Conservation (phyloP, 139 green algal genomes). For the Penium margaritaceum region DNA sequence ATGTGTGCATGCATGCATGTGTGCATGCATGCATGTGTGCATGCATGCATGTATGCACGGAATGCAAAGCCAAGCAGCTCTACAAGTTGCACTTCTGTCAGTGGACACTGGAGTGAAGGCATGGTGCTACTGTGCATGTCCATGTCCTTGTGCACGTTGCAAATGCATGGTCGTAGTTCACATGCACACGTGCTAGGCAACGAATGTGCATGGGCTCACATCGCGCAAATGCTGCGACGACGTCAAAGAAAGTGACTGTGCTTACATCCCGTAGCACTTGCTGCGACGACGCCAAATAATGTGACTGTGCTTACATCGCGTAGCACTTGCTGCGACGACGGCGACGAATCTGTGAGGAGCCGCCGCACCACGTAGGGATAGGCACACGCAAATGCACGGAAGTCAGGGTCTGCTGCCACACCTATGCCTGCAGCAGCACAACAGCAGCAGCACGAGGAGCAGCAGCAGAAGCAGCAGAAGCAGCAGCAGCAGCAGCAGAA, state of each 20-base stretch:
- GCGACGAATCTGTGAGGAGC: conserved; percentile 75
- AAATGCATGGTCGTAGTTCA: no score
- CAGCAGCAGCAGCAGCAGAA: background rate
- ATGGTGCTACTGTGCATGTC: no score
- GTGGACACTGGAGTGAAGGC: no score
- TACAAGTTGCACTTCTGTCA: no score
- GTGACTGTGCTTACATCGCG: conserved; percentile 50
- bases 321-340: background rate
- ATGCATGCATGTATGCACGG: no score
- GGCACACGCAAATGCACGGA: background rate
- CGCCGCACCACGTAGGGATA: conserved; percentile 68
- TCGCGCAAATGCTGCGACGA: background rate
- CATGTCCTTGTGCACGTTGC: no score
- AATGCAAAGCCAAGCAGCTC: no score
- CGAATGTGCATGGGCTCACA: background rate
- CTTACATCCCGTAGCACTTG: background rate
- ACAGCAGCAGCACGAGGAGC: background rate
- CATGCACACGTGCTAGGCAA: background rate
- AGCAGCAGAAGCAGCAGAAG: background rate
- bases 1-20: no score
- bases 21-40: no score
- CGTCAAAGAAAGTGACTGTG: background rate
- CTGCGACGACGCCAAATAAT: conserved; percentile 38
- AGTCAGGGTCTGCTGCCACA: conserved; percentile 1
- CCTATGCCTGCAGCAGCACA: background rate